A percentile compares a stretch with the other conserved stretches of the same genome.
Conservation (phyloP, 768 basidiomycete genomes). For the Imleria badia region DNA sequence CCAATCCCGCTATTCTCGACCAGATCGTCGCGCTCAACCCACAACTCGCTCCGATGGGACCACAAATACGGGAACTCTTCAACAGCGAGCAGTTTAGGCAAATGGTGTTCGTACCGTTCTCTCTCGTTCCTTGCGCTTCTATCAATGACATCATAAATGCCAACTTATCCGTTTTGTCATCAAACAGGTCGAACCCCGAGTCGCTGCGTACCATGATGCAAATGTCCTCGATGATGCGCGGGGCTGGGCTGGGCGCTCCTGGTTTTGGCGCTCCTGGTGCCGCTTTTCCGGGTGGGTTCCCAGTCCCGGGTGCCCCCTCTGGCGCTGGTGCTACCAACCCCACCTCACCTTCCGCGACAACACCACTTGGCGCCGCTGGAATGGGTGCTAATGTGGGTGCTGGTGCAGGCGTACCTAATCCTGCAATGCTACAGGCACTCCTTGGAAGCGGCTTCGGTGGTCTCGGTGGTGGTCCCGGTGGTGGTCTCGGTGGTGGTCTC, state of each 20-base stretch:
- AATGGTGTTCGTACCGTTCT: constrained; percentile 55
- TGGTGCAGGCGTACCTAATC: constrained; percentile 34
- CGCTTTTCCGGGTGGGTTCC: constrained; percentile 39
- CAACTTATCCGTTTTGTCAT: not conserved
- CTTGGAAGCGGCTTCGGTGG: constrained; percentile 4
- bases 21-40: constrained; percentile 84
- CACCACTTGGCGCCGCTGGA: constrained; percentile 21
- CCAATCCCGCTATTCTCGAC: constrained; percentile 86
- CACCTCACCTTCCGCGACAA: constrained; percentile 15
- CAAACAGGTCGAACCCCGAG: constrained; percentile 69
- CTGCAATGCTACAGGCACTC: constrained; percentile 40
- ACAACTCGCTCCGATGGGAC: constrained; percentile 69
- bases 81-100: constrained; percentile 73
- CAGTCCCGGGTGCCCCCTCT: constrained; percentile 60
- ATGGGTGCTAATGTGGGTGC: constrained; percentile 18
- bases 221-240: constrained; percentile 49
- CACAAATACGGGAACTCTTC: constrained; percentile 77
- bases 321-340: constrained; percentile 25
- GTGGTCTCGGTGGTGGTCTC: not conserved
- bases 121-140: not conserved
- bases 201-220: constrained; percentile 72
- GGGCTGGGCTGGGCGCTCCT: constrained; percentile 36
- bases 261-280: constrained; percentile 40
- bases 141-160: not conserved
- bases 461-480: not conserved